These are phyloP conservation scores for Rhodotorula graminis DNA, from an alignment of 768 basidiomycete species.

Conservation along the genomic window DNA sequence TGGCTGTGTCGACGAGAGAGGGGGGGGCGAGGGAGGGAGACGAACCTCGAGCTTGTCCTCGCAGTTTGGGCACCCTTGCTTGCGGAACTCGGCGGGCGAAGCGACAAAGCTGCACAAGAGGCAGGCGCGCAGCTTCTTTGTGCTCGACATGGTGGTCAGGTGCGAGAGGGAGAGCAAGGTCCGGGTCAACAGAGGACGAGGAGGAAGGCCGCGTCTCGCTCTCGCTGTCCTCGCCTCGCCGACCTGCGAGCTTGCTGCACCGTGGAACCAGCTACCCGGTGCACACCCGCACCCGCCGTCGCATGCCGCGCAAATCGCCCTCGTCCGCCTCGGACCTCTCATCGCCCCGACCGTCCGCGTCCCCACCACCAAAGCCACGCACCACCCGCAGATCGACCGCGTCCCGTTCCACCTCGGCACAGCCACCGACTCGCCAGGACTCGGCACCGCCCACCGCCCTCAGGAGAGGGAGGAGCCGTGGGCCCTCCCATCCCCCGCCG, in stretches of 20 bases:
- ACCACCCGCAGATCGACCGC: too few relatives aligned
- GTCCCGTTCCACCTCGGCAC: neutral
- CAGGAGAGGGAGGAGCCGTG: neutral
- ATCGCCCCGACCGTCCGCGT: too few relatives aligned
- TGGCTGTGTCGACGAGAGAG: neutral
- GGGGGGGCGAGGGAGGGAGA: conserved; percentile 8
- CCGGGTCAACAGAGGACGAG: too few relatives aligned
- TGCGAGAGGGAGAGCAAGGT: too few relatives aligned
- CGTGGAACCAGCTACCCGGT: too few relatives aligned
- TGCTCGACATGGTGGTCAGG: conserved; percentile 18
- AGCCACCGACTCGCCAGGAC: neutral
- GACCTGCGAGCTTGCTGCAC: too few relatives aligned
- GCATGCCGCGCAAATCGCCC: too few relatives aligned
- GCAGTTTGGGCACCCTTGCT: conserved; percentile 90
- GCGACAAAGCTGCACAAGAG: conserved; percentile 89
- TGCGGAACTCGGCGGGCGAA: conserved; percentile 72
- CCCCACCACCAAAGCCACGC: too few relatives aligned
- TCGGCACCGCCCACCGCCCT: neutral
- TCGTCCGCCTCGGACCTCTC: too few relatives aligned
- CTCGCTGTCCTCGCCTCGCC: too few relatives aligned
- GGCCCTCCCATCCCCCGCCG: neutral
- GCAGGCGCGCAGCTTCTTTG: conserved; percentile 76
- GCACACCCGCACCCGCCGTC: too few relatives aligned
- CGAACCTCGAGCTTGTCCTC: conserved; percentile 87
- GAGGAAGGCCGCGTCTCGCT: too few relatives aligned